Conservation (phyloP, 2,329 filamentous ascomycete species). For the Ophiocordyceps robertsii region DNA sequence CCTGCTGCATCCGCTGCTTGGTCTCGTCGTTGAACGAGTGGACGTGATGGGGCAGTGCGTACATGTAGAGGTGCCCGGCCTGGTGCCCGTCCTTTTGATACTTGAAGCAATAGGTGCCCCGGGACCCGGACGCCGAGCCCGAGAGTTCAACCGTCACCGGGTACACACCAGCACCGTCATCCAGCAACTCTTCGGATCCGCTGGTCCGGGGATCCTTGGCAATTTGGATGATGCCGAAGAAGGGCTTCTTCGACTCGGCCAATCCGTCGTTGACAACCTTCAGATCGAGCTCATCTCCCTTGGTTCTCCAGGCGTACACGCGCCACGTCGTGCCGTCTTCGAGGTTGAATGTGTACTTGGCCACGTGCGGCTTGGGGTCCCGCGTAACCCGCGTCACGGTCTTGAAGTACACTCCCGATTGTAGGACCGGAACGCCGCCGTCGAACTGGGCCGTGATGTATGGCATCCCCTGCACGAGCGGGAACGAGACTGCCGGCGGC, state of each 20-base stretch:
- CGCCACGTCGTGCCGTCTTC: constrained; percentile 67
- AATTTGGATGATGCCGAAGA: constrained; percentile 70
- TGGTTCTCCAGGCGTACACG: constrained; percentile 56
- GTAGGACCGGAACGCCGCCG: constrained; percentile 56
- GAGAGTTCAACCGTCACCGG: constrained; percentile 49
- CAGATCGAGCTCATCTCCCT: constrained; percentile 51
- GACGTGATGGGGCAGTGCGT: constrained; percentile 75
- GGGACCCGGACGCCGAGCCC: constrained; percentile 43
- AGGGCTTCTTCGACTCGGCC: constrained; percentile 51
- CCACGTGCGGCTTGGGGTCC: constrained; percentile 49
- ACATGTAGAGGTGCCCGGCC: constrained; percentile 59
- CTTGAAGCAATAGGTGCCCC: constrained; percentile 58
- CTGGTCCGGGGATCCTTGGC: constrained; percentile 54
- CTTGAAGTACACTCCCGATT: constrained; percentile 62
- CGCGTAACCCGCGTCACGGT: constrained; percentile 44
- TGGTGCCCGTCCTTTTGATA: constrained; percentile 60
- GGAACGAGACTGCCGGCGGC: constrained; percentile 56
- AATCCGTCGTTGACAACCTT: constrained; percentile 51
- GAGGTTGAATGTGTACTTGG: constrained; percentile 63
- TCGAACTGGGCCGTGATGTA: constrained; percentile 71
- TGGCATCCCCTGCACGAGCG: constrained; percentile 78
- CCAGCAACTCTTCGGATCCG: constrained; percentile 53
- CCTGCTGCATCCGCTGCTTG: constrained; percentile 32
- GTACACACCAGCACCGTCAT: constrained; percentile 65
- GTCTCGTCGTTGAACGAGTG: constrained; percentile 54